These are phyloP conservation scores for Dendrocalamus latiflorus DNA, from an alignment of 202 grass and related monocot species.

Conservation along the genomic window DNA sequence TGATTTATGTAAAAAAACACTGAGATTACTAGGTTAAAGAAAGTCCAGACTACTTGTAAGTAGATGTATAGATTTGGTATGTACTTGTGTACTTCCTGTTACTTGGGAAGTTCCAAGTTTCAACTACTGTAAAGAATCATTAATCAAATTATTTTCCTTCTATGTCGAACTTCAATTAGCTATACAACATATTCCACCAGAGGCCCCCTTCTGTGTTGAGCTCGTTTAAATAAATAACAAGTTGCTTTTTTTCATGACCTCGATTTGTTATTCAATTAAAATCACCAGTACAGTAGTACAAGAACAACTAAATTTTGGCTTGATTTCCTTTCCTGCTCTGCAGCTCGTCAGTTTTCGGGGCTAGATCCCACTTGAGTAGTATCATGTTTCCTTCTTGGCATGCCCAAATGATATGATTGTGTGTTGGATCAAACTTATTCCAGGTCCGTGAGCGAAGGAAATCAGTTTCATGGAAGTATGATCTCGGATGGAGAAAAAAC, in stretches of 20 bases:
- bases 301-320: not conserved
- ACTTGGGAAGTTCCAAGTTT: not conserved
- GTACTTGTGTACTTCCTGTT: not conserved
- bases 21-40: not conserved
- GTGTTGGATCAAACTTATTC: constrained; percentile 17
- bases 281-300: not conserved
- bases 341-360: not conserved
- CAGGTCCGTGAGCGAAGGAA: constrained; percentile 75
- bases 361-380: not conserved
- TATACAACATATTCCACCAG: not conserved
- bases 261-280: not conserved
- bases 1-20: not conserved
- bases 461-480: constrained; percentile 59
- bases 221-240: not conserved
- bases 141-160: not conserved
- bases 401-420: constrained; percentile 1
- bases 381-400: not conserved
- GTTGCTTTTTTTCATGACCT: not conserved
- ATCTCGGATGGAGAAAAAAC: constrained; percentile 79
- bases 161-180: not conserved
- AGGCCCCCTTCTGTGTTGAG: not conserved
- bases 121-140: not conserved
- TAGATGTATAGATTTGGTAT: not conserved
- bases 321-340: not conserved
- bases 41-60: not conserved